Evolutionary conservation across 352 stramenopile genomes (phyloP), one percentile per base, ranked within the genome.

Genomic region (Phytophthora fragariae): DNA sequence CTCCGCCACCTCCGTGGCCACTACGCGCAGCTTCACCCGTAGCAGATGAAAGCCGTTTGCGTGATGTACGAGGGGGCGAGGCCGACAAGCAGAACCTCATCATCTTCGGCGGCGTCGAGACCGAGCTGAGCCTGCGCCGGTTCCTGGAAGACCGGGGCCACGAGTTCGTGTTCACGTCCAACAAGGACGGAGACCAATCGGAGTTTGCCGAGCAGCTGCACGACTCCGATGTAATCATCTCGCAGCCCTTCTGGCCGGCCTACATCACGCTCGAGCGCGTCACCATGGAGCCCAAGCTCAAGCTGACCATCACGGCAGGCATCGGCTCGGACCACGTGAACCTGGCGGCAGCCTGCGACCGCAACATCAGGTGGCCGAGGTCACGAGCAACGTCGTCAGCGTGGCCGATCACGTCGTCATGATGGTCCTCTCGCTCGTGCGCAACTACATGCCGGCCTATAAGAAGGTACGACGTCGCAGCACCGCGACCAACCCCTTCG

Each of bases 361-460:
- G 76, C 53, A 75, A 73, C 50, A 76, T 85, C 35, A 84, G 27
- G 79, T 85, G 47, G 75, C 79, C 7, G 79, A 85, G 54, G 79
- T 85, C 53, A 85, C 76, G 24, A 72, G 75, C 57, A 85, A 85
- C 60, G 75, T 79, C 1, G 76, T 85, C 57, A 81, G 69, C 52
- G 79, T 85, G 17, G 76, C 79, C 0, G 73, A 85, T 64, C 76
- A 85, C 68, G 79, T 84, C 17, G 79, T 84, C 67, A 85, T 84
- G 79, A 76, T 76, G 69, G 59, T 72, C 52, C 64, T 76, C n/a
- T 76, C 69, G 52, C 63, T 76, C 60, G 79, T 86, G 60, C 76
- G 79, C 73, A 86, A 86, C 75, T 86, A 81, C 62, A 76, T 86
- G 61, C 79, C 79, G 2, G 72, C 76, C 17, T 81, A 86, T 73